Conservation (phyloP, 805 yeast genomes). For the Candida maris region DNA sequence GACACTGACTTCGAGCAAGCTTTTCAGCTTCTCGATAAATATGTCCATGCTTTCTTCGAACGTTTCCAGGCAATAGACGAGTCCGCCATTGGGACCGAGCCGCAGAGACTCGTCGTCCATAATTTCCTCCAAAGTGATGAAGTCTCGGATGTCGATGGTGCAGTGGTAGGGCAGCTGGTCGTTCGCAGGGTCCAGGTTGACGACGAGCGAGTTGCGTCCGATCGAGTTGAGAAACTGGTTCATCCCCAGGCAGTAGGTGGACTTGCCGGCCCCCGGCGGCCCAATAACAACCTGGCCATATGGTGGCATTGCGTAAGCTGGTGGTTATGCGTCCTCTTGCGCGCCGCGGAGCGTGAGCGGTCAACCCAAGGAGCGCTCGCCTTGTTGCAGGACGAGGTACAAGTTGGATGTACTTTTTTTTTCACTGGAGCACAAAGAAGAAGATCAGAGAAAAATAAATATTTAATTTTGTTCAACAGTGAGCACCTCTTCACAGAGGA, state of each 20-base stretch:
- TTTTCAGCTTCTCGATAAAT: conserved; percentile 53
- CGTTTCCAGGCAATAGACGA: conserved; percentile 80
- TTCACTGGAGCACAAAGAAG: too few relatives aligned
- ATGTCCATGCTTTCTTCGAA: conserved; percentile 55
- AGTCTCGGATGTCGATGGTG: conserved; percentile 54
- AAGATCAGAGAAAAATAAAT: too few relatives aligned
- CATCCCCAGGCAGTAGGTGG: conserved; percentile 92
- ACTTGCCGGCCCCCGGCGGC: conserved; percentile 97
- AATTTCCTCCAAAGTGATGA: conserved; percentile 53
- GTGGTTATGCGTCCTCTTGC: too few relatives aligned
- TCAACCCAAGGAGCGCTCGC: too few relatives aligned
- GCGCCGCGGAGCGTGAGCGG: too few relatives aligned
- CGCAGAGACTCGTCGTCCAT: conserved; percentile 49
- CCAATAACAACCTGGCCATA: conserved; percentile 94
- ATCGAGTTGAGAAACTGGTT: conserved; percentile 89
- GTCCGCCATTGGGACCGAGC: conserved; percentile 77
- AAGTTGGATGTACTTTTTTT: too few relatives aligned
- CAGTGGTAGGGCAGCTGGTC: conserved; percentile 52
- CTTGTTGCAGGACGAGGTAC: too few relatives aligned
- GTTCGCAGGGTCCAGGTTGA: conserved; percentile 86
- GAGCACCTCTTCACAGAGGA: too few relatives aligned
- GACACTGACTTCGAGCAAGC: conserved; percentile 41
- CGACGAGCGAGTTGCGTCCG: conserved; percentile 80
- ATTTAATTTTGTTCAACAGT: too few relatives aligned
- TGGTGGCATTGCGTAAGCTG: conserved; percentile 37